Evolutionary conservation across 2,329 filamentous ascomycete species (phyloP).

Genomic region (Fusarium veterinarium): DNA sequence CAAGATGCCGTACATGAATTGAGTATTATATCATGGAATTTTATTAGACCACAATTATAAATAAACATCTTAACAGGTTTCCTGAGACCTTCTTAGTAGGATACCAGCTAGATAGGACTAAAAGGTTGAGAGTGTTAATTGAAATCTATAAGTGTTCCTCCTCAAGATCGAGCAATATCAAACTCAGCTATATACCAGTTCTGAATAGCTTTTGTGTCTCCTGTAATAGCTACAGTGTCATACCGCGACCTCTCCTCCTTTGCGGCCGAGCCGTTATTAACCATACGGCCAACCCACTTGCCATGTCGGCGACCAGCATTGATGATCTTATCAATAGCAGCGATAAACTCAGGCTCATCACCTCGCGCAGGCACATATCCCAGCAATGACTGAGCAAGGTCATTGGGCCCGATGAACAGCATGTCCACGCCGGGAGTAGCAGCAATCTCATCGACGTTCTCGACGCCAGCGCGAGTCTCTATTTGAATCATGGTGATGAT

Average conservation of each 20-base stretch:
- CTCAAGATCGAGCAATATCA: slow-evolving; percentile 48
- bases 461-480: slow-evolving; percentile 56
- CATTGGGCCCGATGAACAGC: slow-evolving; percentile 59
- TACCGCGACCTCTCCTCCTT: slow-evolving; percentile 54
- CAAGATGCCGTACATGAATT: too few species aligned
- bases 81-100: neutral
- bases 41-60: too few species aligned
- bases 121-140: fast-evolving
- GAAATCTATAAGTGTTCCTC: fast-evolving
- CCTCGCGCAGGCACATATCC: slow-evolving; percentile 59
- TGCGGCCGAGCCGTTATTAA: slow-evolving; percentile 56
- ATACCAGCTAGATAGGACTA: too few species aligned
- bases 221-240: slow-evolving; percentile 58
- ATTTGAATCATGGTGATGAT: slow-evolving; percentile 59
- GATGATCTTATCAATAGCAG: slow-evolving; percentile 59
- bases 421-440: slow-evolving; percentile 56
- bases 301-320: slow-evolving; percentile 59
- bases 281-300: slow-evolving; percentile 62
- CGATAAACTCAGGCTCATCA: slow-evolving; percentile 60
- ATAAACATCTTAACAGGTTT: too few species aligned
- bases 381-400: slow-evolving; percentile 52
- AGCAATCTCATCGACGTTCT: slow-evolving; percentile 55
- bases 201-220: slow-evolving; percentile 60
- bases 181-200: slow-evolving; percentile 60
- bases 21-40: too few species aligned